These are phyloP conservation scores for Polyporus arcularius DNA, from an alignment of 768 basidiomycete species.

Conservation along the genomic window DNA sequence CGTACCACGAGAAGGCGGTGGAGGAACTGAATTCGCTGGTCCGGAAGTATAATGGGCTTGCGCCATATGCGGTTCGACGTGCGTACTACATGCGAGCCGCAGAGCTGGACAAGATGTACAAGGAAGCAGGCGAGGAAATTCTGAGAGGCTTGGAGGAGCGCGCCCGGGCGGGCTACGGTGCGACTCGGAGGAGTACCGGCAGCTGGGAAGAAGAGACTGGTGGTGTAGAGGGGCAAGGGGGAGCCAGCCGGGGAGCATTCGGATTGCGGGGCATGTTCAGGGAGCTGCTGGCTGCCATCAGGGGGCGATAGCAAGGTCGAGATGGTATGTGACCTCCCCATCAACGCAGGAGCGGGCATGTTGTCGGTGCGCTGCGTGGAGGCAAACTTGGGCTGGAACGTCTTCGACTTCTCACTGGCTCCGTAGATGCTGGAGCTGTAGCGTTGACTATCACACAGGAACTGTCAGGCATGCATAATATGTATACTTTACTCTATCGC, in stretches of 20 bases:
- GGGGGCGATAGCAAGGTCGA: constrained; percentile 10
- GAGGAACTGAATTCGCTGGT: constrained; percentile 74
- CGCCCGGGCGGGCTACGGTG: constrained; percentile 7
- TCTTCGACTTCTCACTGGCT: neutral
- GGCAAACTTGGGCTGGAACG: neutral
- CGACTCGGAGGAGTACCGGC: neutral
- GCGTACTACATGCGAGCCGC: constrained; percentile 54
- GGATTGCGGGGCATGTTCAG: constrained; percentile 32
- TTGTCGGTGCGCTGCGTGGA: neutral
- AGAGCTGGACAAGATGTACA: constrained; percentile 60
- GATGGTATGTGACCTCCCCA: neutral
- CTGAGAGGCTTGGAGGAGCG: constrained; percentile 39
- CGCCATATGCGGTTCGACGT: constrained; percentile 76
- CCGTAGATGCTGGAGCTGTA: neutral
- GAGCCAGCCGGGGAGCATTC: constrained; percentile 11
- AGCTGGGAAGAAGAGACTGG: constrained; percentile 16
- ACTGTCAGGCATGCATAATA: neutral
- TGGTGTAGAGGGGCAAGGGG: constrained; percentile 3
- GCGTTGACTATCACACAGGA: neutral
- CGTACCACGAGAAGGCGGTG: constrained; percentile 70
- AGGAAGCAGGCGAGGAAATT: constrained; percentile 55
- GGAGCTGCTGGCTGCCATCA: constrained; percentile 27
- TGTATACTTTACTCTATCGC: neutral
- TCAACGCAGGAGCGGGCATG: neutral
- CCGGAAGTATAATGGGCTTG: constrained; percentile 77